Percentiles rank a stretch among this genome's conserved stretches.
Evolutionary conservation across 2,329 filamentous ascomycete species (phyloP).

Genomic region (Drechslera avenae): DNA sequence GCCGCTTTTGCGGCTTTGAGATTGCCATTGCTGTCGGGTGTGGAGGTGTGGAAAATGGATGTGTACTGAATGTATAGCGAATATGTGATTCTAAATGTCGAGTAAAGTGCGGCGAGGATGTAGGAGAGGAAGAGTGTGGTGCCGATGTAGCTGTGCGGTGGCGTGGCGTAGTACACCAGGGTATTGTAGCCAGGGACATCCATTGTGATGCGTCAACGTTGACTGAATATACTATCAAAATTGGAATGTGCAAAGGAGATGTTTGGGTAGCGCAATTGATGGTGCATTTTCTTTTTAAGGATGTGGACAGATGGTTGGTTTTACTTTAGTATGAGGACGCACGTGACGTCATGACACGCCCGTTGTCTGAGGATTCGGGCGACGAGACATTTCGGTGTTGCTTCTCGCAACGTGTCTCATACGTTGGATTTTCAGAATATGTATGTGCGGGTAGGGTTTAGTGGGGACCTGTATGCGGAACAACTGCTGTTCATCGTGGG

Average conservation of each 20-base stretch:
- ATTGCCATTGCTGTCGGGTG: constrained; percentile 5
- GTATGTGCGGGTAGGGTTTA: not conserved
- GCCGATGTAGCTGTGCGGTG: constrained; percentile 39
- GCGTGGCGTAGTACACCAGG: constrained; percentile 22
- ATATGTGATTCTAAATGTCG: constrained; percentile 21
- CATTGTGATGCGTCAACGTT: constrained; percentile 10
- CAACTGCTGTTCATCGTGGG: not conserved
- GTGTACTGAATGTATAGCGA: constrained; percentile 30
- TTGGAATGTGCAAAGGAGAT: not conserved
- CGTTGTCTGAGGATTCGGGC: constrained; percentile 27
- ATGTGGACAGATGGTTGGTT: not conserved
- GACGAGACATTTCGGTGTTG: constrained; percentile 17
- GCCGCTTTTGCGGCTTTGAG: constrained; percentile 19
- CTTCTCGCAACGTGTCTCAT: not conserved
- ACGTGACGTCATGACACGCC: constrained; percentile 41
- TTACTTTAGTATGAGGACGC: constrained; percentile 17
- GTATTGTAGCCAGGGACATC: constrained; percentile 7
- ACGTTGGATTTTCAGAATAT: too few relatives aligned
- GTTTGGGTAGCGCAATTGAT: not conserved
- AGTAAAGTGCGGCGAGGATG: constrained; percentile 34
- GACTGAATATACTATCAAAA: not conserved
- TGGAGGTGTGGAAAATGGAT: not conserved
- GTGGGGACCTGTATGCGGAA: not conserved
- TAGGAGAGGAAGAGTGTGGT: constrained; percentile 39
- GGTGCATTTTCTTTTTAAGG: constrained; percentile 11